Base-by-base conservation (phyloP, 495 filamentous ascomycete genomes). In the Penicillium cinerascens region DNA sequence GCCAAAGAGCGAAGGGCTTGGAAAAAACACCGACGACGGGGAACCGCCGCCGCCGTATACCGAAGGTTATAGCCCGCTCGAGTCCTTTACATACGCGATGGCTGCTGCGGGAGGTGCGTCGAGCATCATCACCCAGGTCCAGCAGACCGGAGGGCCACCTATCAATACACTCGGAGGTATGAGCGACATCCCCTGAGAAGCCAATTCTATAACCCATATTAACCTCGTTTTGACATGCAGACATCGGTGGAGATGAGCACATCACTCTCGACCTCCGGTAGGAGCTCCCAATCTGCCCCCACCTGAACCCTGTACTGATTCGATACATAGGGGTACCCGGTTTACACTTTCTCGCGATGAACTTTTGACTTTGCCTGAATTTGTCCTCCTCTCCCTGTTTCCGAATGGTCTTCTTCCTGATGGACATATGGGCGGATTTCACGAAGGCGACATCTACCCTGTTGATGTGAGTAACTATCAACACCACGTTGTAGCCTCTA, bases 71-170 rank as follows among this genome's bases (percentile, higher is more conserved):
- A 96, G 89, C 72, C 95, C 95, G 44, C 83, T 98, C 69, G 83
- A 87, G 42, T 91, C 88, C 41, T 98, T 98, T 65, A 87, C 88
- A 61, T 98, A 96, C 84, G 85, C 95, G 60, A 97, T 97, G 95
- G 91, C 92, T 72, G 87, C 91, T 65, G 91, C 92, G 71, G 92
- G 91, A 79, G 93, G 91, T 71, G 89, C 91, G 58, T 86, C 92
- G 74, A 97, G 92, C 83, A 95, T 98, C 66, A 92, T 98, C 72
- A 98, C 93, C 71, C 93, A 98, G 76, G 93, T 98, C 48, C 89
- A 93, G 63, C 93, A 97, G 70, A 85, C 87, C 56, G 92, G 87
- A 51, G 79, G 80, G 20, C 89, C 90, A 57, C 87, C 89, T 13
- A 85, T 96, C 49, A 95, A 92, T 68, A 86, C 86, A 49, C 73